Evolutionary conservation across 805 yeast species (phyloP), one percentile per base, ranked within the genome.

Genomic region (Crinitomyces ghanaensis): DNA sequence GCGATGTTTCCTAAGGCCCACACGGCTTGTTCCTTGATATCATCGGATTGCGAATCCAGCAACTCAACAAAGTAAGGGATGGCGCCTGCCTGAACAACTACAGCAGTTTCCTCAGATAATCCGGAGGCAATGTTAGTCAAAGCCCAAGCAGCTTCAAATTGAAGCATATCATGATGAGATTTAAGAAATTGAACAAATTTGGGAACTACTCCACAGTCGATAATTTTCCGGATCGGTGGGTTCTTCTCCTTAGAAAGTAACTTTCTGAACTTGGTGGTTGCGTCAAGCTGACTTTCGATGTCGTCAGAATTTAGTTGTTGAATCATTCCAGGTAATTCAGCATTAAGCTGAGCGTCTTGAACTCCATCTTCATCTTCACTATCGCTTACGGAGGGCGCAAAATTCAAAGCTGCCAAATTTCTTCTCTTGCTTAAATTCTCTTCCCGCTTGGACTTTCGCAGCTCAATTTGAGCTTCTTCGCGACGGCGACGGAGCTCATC

Each of bases 1-100:
- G 98, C 97, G 56, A 91, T 95, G 56, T 91, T 91, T 62, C 98
- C 98, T 45, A 91, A 66, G 19, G 98, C 97, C 98, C 98, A 91
- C 47, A 91, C 88, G 9, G 97, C 97, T 63, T 91, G 98, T 60
- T 91, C 98, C 60, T 84, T 83, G 37, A 91, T 96, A 53, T 91
- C 97, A 38, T 77, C 65, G 26, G 93, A 82, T 38, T 73, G 73
- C 3, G 95, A 80, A 49, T 73, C 70, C 48, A 91, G 68, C 46
- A 91, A 66, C 44, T 77, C 70, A 28, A 91, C 94, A 59, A 91
- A 85, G 35, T 75, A 64, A 13, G 97, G 97, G 28, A 91, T 93
- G 0, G 97, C 97, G 34, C 88, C 93, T 3, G 88, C 77, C 42
- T 85, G 88, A 36, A 91, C 91, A 35, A 91, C 97, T 27, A 77